These are phyloP conservation scores for Pythium plurisporium DNA, from an alignment of 352 stramenopile species.

Conservation along the genomic window DNA sequence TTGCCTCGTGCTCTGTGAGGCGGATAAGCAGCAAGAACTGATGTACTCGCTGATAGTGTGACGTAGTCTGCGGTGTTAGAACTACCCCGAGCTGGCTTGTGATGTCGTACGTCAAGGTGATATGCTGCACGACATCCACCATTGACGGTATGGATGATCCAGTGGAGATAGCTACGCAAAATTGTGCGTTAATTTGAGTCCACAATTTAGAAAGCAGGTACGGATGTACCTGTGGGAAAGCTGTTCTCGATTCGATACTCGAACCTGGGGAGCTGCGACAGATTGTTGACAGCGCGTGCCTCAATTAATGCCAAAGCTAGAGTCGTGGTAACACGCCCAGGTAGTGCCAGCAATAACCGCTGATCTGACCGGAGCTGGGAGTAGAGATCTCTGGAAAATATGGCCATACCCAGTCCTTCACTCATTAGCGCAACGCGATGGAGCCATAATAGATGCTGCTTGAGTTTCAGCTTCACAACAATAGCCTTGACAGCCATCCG, in stretches of 20 bases:
- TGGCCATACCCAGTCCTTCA: constrained; percentile 67
- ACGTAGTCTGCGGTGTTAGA: constrained; percentile 5
- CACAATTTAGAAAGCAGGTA: neutral
- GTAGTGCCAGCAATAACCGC: constrained; percentile 42
- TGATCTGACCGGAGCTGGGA: constrained; percentile 33
- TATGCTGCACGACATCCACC: constrained; percentile 7
- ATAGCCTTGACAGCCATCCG: constrained; percentile 40
- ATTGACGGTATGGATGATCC: constrained; percentile 33
- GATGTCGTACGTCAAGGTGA: constrained; percentile 16
- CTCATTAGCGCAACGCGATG: constrained; percentile 68
- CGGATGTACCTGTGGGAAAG: constrained; percentile 38
- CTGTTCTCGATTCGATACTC: constrained; percentile 35
- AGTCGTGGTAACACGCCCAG: constrained; percentile 41
- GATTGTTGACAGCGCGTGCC: constrained; percentile 21
- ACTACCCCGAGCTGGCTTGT: constrained; percentile 6
- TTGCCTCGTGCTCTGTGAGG: constrained; percentile 42
- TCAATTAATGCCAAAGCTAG: constrained; percentile 62
- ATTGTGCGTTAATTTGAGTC: neutral
- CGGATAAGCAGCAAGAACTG: constrained; percentile 22
- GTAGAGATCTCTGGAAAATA: constrained; percentile 61
- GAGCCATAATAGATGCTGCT: constrained; percentile 54
- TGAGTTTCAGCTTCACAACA: constrained; percentile 33
- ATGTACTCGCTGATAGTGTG: constrained; percentile 16
- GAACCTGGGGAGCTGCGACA: constrained; percentile 32
- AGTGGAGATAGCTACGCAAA: constrained; percentile 26